Base-by-base conservation (phyloP, 225 moss, liverwort and hornwort species). In the Neckera pumila region DNA sequence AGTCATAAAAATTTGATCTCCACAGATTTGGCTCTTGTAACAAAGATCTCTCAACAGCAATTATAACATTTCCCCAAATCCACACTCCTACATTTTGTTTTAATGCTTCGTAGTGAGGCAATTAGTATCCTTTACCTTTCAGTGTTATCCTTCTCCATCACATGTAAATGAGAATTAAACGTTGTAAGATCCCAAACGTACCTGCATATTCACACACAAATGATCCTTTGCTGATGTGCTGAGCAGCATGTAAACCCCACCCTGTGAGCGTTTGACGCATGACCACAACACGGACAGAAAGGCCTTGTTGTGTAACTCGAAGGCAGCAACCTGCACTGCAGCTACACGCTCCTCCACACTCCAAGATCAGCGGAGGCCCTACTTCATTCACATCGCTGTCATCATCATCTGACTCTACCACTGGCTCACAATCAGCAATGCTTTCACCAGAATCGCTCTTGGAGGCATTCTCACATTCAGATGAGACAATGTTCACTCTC, bases 121-220 rank as follows among this genome's bases (percentile, higher is more conserved):
- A 62, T n/a, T 23, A 21, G 26, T 61, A 76, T 58, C 59, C 45
- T 59, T 45, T 34, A 73, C 59, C 23, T 74, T 63, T 40, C 38
- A 20, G n/a, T 38, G 17, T 40, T 79, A 49, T 66, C 56, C 40
- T 53, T 67, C 57, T 75, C 76, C 63, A 57, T 53, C 67, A 79
- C 33, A 66, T 33, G 33, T 27, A 61, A 45, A 61, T 51, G 67
- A 79, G 42, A 58, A 63, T 42, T 33, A 53, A 86, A 67, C 8
- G 28, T 17, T 49, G 11, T 38, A 47, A 26, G 47, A 40, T 67
- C 2, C 27, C 58, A 58, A 14, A 66, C 88, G 14, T 83, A 91
- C 89, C 93, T 82, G 91, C 89, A 57, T 98, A 97, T 88, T 98
- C 98, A 82, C 98, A 98, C 17, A 98, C 94, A 79, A 97, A 98